Evolutionary conservation across 2,329 filamentous ascomycete species (phyloP), one percentile per base, ranked within the genome.

Genomic region (Fusarium robinianum): DNA sequence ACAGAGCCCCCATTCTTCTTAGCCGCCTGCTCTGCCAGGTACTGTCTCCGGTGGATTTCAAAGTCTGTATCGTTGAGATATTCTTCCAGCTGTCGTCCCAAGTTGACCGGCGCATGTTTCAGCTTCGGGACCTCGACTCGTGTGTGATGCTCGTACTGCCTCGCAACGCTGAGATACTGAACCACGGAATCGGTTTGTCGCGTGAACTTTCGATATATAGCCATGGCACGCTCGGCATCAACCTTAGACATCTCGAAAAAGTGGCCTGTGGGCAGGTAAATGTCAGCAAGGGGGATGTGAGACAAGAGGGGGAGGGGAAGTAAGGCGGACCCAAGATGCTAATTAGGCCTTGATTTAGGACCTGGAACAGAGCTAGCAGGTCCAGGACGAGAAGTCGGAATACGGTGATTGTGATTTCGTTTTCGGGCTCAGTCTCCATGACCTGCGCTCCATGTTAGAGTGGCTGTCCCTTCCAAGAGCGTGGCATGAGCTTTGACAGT

Each of bases 231-330:
- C 67, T 96, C 90, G 46, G 94, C 95, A 69, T 99, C 94, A 17
- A 88, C 79, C 63, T 88, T 89, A 36, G 94, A 96, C 87, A 99
- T 92, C 72, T 99, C 94, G 62, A 99, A 99, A 69, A 97, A 99
- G 69, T 95, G 89, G 60, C 94, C 90, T 95, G 52, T 21, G 16
- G 29, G 52, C 64, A 32, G 65, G 61, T 63, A 50, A 42, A 35
- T 23, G 40, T 56, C 41, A 46, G 48, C 53, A 18, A 42, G 33
- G 12, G 14, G 15, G 23, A 29, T 30, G 17, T 43, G 42, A 50
- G 46, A 49, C 50, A 46, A 29, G 30, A 27, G 34, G 37, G 39
- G 43, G 33, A 37, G 45, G 26, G 38, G 38, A 27, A 36, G 2
- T 18, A 23, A 16, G 38, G 63, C 82, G 55, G 75, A 95, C 92